Evolutionary conservation across 352 stramenopile genomes (phyloP).

Genomic region (Pythium aquatile): DNA sequence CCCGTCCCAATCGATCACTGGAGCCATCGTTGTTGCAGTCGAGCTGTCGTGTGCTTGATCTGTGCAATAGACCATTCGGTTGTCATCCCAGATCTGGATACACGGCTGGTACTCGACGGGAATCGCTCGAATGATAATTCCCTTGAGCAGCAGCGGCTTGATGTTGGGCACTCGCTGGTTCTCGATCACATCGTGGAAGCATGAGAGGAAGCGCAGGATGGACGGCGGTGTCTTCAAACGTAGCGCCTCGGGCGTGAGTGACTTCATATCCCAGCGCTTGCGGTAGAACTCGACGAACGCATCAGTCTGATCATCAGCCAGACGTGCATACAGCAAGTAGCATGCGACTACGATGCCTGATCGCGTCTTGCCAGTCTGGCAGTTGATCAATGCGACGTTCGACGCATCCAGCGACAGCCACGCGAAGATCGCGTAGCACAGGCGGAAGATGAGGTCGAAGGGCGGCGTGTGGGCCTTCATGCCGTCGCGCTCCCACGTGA

Average conservation of each 20-base stretch:
- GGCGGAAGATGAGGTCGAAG: slow-evolving; percentile 84
- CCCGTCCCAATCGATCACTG: slow-evolving; percentile 75
- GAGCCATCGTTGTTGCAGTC: slow-evolving; percentile 6
- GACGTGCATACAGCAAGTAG: slow-evolving; percentile 88
- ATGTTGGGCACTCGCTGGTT: slow-evolving; percentile 54
- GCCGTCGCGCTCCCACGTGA: slow-evolving; percentile 74
- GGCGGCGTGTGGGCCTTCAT: slow-evolving; percentile 84
- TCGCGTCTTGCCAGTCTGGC: slow-evolving; percentile 91
- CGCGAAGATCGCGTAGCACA: slow-evolving; percentile 92
- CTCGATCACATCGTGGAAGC: slow-evolving; percentile 65
- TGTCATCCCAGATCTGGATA: slow-evolving; percentile 85
- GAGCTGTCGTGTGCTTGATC: slow-evolving; percentile 15
- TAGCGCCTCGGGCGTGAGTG: slow-evolving; percentile 59
- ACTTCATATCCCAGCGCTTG: slow-evolving; percentile 74
- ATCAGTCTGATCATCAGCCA: slow-evolving; percentile 66
- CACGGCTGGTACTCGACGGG: slow-evolving; percentile 73
- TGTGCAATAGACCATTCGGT: slow-evolving; percentile 67
- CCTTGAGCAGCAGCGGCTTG: slow-evolving; percentile 72
- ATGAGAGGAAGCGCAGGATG: slow-evolving; percentile 65
- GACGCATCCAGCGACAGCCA: slow-evolving; percentile 82
- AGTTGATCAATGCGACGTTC: slow-evolving; percentile 89
- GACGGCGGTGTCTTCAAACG: slow-evolving; percentile 70
- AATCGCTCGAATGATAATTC: slow-evolving; percentile 68
- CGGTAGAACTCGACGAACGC: slow-evolving; percentile 92
- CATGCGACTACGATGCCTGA: slow-evolving; percentile 92